Evolutionary conservation across 345 rosid genomes (phyloP), one percentile per base, ranked within the genome.

Genomic region (Cardamine occulta): DNA sequence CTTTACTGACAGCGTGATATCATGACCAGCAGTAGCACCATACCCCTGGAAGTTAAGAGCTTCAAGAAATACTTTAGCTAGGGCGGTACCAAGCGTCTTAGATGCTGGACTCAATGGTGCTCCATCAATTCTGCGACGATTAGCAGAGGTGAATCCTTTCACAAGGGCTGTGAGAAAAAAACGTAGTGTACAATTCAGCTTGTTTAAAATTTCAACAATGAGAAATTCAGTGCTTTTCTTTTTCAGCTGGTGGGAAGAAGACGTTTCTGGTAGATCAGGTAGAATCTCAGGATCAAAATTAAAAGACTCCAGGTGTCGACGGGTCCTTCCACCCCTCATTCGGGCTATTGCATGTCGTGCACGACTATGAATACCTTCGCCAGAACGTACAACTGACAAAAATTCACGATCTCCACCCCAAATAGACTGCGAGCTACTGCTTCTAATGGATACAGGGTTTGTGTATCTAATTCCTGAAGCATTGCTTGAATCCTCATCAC

Each of bases 71-170:
- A 86, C 69, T 86, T 88, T 90, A 51, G 96, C 96, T 79, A 94
- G 68, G 37, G 88, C 93, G 79, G 86, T 84, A 75, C 96, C 96
- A 69, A 94, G 93, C 35, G 87, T 85, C 88, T 88, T 91, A 28
- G 97, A 88, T 69, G 93, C 95, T 31, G 95, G 82, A 82, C 85
- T 88, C 79, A 84, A 49, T 49, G 91, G 77, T 48, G 88, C 93
- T 24, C 86, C 80, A 81, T 94, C 98, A 74, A 87, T 86, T 82
- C 98, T 85, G 42, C 98, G 96, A 52, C 96, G 98, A 74, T 88
- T 87, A 31, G 96, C 91, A 58, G 91, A 87, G 45, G 95, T 90
- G 67, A 90, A 88, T 44, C 95, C 96, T 84, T 94, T 94, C 37
- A 94, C 97, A 82, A 94, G 86, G 57, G 96, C 91, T 45, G 86